Conservation (phyloP, 2,329 filamentous ascomycete species). For the Westerdykella ornata region DNA sequence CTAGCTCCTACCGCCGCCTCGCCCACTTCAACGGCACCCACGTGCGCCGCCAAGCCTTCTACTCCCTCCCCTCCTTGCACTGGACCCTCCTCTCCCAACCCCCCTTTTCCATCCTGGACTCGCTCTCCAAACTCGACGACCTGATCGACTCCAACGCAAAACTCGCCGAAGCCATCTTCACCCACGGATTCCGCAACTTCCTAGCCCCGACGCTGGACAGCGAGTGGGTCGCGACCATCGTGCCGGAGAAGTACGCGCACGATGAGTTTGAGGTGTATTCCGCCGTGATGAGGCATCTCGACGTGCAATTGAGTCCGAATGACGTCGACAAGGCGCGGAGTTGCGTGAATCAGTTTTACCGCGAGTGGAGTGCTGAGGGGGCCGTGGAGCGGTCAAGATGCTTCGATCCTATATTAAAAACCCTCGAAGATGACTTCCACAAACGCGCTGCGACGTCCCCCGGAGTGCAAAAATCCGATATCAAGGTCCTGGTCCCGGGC, state of each 20-base stretch:
- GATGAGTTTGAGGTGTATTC: slow-evolving; percentile 32
- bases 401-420: slow-evolving; percentile 65
- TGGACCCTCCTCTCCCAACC: slow-evolving; percentile 74
- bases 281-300: slow-evolving; percentile 57
- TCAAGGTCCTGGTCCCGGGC: slow-evolving; percentile 76
- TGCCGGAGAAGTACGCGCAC: slow-evolving; percentile 23
- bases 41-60: slow-evolving; percentile 84
- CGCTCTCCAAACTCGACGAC: slow-evolving; percentile 70
- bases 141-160: slow-evolving; percentile 85
- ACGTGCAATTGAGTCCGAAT: slow-evolving; percentile 59
- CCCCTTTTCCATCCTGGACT: slow-evolving; percentile 77
- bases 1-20: slow-evolving; percentile 73
- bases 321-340: slow-evolving; percentile 90
- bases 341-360: slow-evolving; percentile 87
- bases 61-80: slow-evolving; percentile 75
- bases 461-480: slow-evolving; percentile 29
- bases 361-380: slow-evolving; percentile 86
- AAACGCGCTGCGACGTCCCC: slow-evolving; percentile 6
- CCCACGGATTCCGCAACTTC: slow-evolving; percentile 34
- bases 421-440: slow-evolving; percentile 50
- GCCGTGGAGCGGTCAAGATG: slow-evolving; percentile 65
- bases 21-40: slow-evolving; percentile 91
- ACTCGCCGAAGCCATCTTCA: slow-evolving; percentile 71
- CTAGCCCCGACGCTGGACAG: slow-evolving; percentile 27
- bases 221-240: slow-evolving; percentile 29